Percentiles rank a stretch among this genome's conserved stretches.
Conservation (phyloP, 192 early-diverging fungal species). For the Phlyctochytrium bullatum region DNA sequence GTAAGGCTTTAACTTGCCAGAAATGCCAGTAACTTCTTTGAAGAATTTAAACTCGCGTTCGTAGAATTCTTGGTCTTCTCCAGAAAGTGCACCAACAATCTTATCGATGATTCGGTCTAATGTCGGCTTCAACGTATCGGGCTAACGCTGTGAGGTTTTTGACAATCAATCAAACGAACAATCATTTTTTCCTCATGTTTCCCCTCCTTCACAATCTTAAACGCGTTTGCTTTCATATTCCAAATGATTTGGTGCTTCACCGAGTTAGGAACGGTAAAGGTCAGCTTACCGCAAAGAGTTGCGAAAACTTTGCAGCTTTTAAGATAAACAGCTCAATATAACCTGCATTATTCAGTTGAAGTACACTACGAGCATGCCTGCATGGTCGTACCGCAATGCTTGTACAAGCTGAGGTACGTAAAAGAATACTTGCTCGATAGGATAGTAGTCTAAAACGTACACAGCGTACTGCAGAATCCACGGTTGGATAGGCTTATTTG, state of each 20-base stretch:
- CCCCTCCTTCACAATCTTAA: constrained; percentile 61
- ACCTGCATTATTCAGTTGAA: constrained; percentile 38
- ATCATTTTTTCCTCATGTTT: constrained; percentile 26
- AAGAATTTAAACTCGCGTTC: constrained; percentile 98
- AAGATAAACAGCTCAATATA: constrained; percentile 96
- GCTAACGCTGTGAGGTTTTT: constrained; percentile 13
- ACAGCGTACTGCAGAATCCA: constrained; percentile 94
- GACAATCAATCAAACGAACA: constrained; percentile 28
- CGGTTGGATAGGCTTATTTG: constrained; percentile 50
- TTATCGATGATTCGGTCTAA: constrained; percentile 84
- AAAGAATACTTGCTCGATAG: constrained; percentile 95
- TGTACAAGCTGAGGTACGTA: constrained; percentile 99
- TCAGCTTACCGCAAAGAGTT: constrained; percentile 75
- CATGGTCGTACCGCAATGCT: constrained; percentile 81
- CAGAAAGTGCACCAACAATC: constrained; percentile 78
- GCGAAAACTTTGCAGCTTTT: constrained; percentile 87
- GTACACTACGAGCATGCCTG: constrained; percentile 32
- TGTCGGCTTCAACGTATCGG: constrained; percentile 85
- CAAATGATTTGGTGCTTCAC: constrained; percentile 93
- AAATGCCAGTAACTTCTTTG: constrained; percentile 92
- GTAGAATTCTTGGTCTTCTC: constrained; percentile 85
- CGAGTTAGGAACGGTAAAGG: not conserved
- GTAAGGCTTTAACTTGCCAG: constrained; percentile 92
- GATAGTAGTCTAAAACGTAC: constrained; percentile 83
- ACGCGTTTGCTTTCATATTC: constrained; percentile 99